Base-by-base conservation (phyloP, 495 filamentous ascomycete genomes). In the Xeromyces bisporus region DNA sequence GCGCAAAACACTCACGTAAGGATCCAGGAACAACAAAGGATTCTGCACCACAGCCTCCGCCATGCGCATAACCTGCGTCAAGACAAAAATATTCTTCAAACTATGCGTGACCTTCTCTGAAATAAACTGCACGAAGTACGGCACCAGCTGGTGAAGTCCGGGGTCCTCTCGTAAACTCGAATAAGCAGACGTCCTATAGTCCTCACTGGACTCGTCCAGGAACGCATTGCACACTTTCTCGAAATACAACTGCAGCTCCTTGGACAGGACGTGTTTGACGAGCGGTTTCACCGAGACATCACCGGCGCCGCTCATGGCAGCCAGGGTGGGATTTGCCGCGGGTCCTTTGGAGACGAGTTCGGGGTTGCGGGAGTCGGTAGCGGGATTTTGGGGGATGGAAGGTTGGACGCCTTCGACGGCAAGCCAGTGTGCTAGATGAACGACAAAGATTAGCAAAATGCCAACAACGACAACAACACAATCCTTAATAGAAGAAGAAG, bases 201-300 rank as follows among this genome's bases (percentile, higher is more conserved):
- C 73, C 31, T 93, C 84, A 28, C 77, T 78, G 16, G 64, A 68
- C 38, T 86, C 82, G 47, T 96, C 81, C 30, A 92, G 60, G 13
- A 96, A 64, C 2, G 87, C 86, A 37, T 63, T 66, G 54, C 79
- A 83, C 23, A 96, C 77, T 43, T 87, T 92, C 43, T 93, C 81
- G 37, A 94, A 97, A 64, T 94, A 96, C n/a, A 94, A 68, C 42
- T 87, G 79, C 2, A 94, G 70, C 50, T 97, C 89, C 48, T 93
- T 89, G 34, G 82, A 92, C 23, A 97, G 64, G 35, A 93, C 71
- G 43, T 96, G 91, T 52, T 94, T 96, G 25, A 97, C 89, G 2
- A 81, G 62, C 1, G 89, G 89, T 40, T 85, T 80, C 47, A 92
- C 75, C 28, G 75, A 58, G 20, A 84, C 67, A 43, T 84, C 82